Evolutionary conservation across 805 yeast genomes (phyloP).

Genomic region (Kuraishia cidri): DNA sequence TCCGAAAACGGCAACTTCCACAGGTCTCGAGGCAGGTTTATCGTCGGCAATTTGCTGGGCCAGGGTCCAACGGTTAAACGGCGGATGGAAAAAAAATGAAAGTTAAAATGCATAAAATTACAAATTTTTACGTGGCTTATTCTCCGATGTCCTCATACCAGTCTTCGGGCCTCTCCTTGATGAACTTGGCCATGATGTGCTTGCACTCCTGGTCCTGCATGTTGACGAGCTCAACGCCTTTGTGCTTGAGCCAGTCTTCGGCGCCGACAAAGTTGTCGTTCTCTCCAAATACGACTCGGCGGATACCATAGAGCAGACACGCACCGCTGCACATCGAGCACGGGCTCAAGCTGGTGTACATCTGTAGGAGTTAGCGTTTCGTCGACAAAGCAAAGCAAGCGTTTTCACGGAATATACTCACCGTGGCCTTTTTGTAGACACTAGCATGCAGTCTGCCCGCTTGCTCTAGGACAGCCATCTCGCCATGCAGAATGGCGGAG

Average conservation of each 20-base stretch:
- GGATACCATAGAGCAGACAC: slow-evolving; percentile 78
- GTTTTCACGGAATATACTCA: slow-evolving; percentile 8
- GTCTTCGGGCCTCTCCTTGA: slow-evolving; percentile 64
- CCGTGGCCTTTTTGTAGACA: slow-evolving; percentile 74
- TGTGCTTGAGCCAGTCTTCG: slow-evolving; percentile 57
- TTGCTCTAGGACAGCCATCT: slow-evolving; percentile 79
- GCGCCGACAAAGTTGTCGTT: slow-evolving; percentile 78
- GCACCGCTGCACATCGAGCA: slow-evolving; percentile 97
- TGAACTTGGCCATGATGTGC: slow-evolving; percentile 69
- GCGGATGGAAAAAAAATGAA: too few species aligned
- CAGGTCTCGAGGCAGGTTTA: too few species aligned
- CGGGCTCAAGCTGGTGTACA: slow-evolving; percentile 89
- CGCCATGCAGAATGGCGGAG: slow-evolving; percentile 87
- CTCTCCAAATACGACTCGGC: slow-evolving; percentile 85
- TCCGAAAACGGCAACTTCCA: too few species aligned
- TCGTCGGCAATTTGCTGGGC: too few species aligned
- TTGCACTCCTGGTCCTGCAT: slow-evolving; percentile 53
- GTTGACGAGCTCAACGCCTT: slow-evolving; percentile 70
- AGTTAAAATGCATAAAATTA: too few species aligned
- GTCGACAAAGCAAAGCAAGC: background rate
- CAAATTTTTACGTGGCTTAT: too few species aligned
- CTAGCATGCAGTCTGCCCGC: slow-evolving; percentile 84
- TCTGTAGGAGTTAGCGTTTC: slow-evolving; percentile 10
- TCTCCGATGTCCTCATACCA: slow-evolving; percentile 81
- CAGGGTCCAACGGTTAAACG: too few species aligned